These are phyloP conservation scores for Apophysomyces elegans DNA, from an alignment of 371 early-diverging fungal genomes.

Conservation along the genomic window DNA sequence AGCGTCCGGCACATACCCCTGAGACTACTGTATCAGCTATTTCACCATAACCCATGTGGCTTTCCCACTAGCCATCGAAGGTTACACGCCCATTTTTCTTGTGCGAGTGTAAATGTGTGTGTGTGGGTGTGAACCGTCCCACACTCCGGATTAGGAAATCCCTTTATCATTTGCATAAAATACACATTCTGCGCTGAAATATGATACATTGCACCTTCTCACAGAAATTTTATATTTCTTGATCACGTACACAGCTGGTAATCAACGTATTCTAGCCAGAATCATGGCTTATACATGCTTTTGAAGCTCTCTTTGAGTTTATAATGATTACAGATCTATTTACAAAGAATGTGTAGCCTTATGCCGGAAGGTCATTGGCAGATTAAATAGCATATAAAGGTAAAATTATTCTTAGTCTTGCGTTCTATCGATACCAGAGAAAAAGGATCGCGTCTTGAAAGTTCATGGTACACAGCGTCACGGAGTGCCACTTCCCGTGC, in stretches of 20 bases:
- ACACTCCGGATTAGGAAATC: neutral
- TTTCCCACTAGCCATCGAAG: neutral
- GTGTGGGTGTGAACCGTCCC: neutral
- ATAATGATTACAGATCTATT: neutral
- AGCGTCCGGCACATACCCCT: too few species aligned
- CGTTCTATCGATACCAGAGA: neutral
- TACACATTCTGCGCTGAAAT: neutral
- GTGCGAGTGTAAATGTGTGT: neutral
- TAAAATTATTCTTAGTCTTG: neutral
- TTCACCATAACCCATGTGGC: too few species aligned
- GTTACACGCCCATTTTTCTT: conserved; percentile 1
- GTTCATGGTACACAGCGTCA: neutral
- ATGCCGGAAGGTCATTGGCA: neutral
- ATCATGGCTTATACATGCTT: neutral
- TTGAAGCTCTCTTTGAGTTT: neutral
- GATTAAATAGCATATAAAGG: neutral
- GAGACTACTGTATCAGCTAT: too few species aligned
- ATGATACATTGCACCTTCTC: too few species aligned
- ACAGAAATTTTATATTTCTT: too few species aligned
- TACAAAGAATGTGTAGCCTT: neutral
- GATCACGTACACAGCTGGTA: too few species aligned
- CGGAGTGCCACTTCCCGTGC: neutral
- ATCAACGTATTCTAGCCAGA: neutral
- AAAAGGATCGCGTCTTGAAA: neutral
- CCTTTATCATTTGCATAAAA: conserved; percentile 3